These are phyloP conservation scores for Populus trichocarpa DNA, from an alignment of 441 rosid genomes.

Conservation along the genomic window DNA sequence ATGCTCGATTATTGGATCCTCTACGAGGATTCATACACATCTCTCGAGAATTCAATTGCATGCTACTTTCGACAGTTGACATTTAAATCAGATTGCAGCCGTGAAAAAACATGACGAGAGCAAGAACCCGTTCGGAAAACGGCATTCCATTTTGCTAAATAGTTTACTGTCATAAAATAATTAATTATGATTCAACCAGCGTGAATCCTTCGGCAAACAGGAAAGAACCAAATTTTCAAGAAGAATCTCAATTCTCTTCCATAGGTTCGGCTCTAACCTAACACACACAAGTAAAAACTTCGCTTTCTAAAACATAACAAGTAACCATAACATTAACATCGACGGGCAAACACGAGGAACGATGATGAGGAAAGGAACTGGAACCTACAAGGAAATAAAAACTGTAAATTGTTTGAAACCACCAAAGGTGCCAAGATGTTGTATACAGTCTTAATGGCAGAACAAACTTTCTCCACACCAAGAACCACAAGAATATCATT, in stretches of 20 bases:
- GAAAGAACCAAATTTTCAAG: neutral
- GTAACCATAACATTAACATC: neutral
- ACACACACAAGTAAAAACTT: too few relatives aligned
- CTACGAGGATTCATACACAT: neutral
- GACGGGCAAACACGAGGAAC: neutral
- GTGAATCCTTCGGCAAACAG: neutral
- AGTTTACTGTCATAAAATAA: neutral
- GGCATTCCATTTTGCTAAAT: too few relatives aligned
- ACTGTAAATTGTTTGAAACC: constrained; percentile 11
- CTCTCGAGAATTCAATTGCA: neutral
- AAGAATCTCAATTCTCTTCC: neutral
- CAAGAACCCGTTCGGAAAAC: neutral
- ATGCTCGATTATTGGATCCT: neutral
- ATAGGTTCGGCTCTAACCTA: neutral
- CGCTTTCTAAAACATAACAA: neutral
- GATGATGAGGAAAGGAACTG: neutral
- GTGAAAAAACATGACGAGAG: neutral
- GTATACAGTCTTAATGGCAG: neutral
- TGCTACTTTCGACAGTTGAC: neutral
- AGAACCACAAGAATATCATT: constrained; percentile 17
- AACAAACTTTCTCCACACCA: constrained; percentile 18
- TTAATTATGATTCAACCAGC: neutral
- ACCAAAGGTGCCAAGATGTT: constrained; percentile 10
- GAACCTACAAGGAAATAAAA: neutral
- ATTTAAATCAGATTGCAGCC: neutral